phyloP scores from a whole-genome alignment of 164 flowering plant genomes.

The Pachysandra terminalis region DNA sequence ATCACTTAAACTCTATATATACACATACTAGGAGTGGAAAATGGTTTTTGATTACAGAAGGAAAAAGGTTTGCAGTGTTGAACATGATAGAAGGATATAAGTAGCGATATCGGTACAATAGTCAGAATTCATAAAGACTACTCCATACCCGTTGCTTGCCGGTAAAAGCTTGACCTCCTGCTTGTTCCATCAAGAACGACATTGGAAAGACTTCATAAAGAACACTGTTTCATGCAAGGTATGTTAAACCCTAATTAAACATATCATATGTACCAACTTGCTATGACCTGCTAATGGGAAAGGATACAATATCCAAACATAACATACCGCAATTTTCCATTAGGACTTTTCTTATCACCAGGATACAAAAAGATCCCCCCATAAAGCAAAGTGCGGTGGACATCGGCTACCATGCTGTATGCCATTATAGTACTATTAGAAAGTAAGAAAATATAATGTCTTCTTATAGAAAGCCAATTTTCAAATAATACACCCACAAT shows the following conservation, averaged over 20 bases:
- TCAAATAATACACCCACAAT: not conserved
- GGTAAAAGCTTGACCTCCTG: conserved; percentile 86
- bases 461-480: not conserved
- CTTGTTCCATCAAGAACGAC: conserved; percentile 93
- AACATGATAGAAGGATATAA: not conserved
- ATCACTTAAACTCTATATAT: too few species aligned
- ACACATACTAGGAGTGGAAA: too few species aligned
- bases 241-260: not conserved
- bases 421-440: conserved; percentile 8
- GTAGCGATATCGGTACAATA: not conserved
- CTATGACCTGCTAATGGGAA: not conserved
- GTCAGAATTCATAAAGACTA: not conserved
- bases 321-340: conserved; percentile 85
- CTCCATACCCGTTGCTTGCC: conserved; percentile 72
- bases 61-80: not conserved
- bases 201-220: conserved; percentile 94
- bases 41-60: not conserved
- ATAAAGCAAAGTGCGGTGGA: conserved; percentile 95
- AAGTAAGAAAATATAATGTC: not conserved
- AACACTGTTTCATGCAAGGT: conserved; percentile 42
- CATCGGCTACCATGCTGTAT: conserved; percentile 99
- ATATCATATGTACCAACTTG: not conserved
- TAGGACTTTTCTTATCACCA: conserved; percentile 94
- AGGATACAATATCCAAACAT: not conserved
- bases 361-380: conserved; percentile 99